Evolutionary conservation across 176 grass and related monocot species (phyloP), one percentile per base, ranked within the genome.

Genomic region (Aegilops sharonensis): DNA sequence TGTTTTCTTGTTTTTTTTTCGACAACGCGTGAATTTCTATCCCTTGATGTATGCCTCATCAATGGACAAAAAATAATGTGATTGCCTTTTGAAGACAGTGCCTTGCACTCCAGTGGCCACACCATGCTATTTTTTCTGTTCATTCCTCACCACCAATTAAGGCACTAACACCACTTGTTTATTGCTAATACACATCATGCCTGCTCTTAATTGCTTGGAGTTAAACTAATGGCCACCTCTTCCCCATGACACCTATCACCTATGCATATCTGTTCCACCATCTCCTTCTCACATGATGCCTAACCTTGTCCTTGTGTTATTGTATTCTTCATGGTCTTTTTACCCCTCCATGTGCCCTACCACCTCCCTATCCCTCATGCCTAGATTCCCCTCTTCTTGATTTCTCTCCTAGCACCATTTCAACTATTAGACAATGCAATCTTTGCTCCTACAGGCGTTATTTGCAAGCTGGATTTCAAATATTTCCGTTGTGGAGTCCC

Each of bases 211-310:
- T 81, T 81, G 39, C 77, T 76, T 8, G 12, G 37, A 48, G 32
- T 81, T 85, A 88, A 91, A 91, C 75, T 64, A 81, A 88, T 88
- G 47, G 34, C 63, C 77, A 79, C 73, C 47, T 90, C 39, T 64
- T 52, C 62, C 43, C 48, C 15, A 69, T 69, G 81, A 84, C 61
- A 87, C 63, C 60, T 59, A 72, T 84, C 57, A 78, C 63, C 60
- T 59, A 72, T 80, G 27, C 57, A 66, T 67, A 87, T 87, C 81
- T 80, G 85, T 62, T 87, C 88, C 81, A 90, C 72, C 81, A 56
- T 90, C 88, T 85, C 81, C 66, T 87, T 64, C 82, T 88, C 85
- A 88, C 91, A 85, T 90, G 85, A 88, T 50, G 31, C 78, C 82
- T 75, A 85, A 83, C 65, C 73, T 79, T 83, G 65, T 57, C 84